These are phyloP conservation scores for Diophrys appendiculata DNA, from an alignment of 73 alveolate genomes.

Conservation along the genomic window DNA sequence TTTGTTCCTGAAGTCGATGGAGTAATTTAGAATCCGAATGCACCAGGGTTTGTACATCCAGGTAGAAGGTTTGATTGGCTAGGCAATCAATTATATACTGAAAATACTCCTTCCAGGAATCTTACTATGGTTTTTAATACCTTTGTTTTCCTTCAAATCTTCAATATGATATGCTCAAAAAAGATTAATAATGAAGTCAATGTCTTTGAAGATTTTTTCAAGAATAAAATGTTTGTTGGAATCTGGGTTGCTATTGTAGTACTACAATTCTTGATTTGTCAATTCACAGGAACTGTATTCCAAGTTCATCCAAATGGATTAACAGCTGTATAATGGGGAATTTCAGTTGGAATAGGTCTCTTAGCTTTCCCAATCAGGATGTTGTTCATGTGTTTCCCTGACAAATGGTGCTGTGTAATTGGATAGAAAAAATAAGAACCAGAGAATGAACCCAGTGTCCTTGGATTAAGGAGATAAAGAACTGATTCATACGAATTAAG, in stretches of 20 bases:
- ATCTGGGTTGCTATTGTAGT: constrained; percentile 12
- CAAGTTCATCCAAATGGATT: constrained; percentile 17
- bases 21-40: constrained; percentile 3
- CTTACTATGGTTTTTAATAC: constrained; percentile 70
- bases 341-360: constrained; percentile 30
- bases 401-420: constrained; percentile 8
- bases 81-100: constrained; percentile 28
- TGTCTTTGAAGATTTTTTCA: constrained; percentile 63
- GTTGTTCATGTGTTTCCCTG: constrained; percentile 23
- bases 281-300: constrained; percentile 46
- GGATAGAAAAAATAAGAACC: constrained; percentile 22
- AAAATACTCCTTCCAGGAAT: constrained; percentile 46
- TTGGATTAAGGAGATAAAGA: too few relatives aligned
- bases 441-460: too few relatives aligned
- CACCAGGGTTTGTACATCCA: background rate
- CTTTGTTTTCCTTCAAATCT: constrained; percentile 78
- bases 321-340: constrained; percentile 5
- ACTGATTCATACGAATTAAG: too few relatives aligned
- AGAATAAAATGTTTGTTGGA: constrained; percentile 47
- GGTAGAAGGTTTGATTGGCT: constrained; percentile 33
- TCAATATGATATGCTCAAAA: constrained; percentile 75
- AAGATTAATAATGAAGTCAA: constrained; percentile 69
- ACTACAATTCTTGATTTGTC: constrained; percentile 45
- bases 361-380: constrained; percentile 29
- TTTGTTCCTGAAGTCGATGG: too few relatives aligned